Evolutionary conservation across 345 rosid species (phyloP).

Genomic region (Eucalyptus regnans): DNA sequence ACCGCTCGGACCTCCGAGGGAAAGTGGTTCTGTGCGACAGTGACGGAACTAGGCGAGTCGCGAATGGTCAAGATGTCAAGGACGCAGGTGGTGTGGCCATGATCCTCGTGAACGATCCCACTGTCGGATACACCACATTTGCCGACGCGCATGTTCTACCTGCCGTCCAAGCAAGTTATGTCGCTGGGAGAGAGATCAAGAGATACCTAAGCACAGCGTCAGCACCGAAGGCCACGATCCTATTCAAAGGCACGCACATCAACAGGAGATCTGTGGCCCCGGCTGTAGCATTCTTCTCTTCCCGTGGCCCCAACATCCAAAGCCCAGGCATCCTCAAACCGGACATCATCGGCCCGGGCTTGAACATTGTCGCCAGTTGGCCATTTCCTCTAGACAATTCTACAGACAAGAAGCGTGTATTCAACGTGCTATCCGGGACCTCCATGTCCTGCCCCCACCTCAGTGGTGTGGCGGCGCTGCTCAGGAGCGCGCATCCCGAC

Average conservation of each 20-base stretch:
- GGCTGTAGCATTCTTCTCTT: conserved; percentile 22
- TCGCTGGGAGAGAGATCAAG: conserved; percentile 13
- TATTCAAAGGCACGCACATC: conserved; percentile 6
- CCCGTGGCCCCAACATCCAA: conserved; percentile 32
- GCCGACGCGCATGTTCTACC: conserved; percentile 8
- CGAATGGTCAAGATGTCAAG: neutral
- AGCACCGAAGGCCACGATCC: conserved; percentile 4
- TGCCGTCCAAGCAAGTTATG: conserved; percentile 8
- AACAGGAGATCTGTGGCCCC: conserved; percentile 19
- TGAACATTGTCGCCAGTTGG: conserved; percentile 25
- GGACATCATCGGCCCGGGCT: conserved; percentile 27
- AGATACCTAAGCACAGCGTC: conserved; percentile 8
- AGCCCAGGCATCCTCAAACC: conserved; percentile 41
- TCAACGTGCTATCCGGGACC: conserved; percentile 30
- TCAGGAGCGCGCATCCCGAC: too few species aligned
- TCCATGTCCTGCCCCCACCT: conserved; percentile 20
- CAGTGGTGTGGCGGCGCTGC: too few species aligned
- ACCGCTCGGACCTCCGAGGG: too few species aligned
- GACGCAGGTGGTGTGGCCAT: conserved; percentile 16
- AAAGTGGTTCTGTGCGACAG: too few species aligned
- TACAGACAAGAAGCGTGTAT: neutral
- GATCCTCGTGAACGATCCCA: conserved; percentile 9
- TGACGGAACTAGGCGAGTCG: too few species aligned
- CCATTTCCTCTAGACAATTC: conserved; percentile 3
- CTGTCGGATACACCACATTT: conserved; percentile 13